These are phyloP conservation scores for Alternaria gansuensis DNA, from an alignment of 2,329 filamentous ascomycete species.

Conservation along the genomic window DNA sequence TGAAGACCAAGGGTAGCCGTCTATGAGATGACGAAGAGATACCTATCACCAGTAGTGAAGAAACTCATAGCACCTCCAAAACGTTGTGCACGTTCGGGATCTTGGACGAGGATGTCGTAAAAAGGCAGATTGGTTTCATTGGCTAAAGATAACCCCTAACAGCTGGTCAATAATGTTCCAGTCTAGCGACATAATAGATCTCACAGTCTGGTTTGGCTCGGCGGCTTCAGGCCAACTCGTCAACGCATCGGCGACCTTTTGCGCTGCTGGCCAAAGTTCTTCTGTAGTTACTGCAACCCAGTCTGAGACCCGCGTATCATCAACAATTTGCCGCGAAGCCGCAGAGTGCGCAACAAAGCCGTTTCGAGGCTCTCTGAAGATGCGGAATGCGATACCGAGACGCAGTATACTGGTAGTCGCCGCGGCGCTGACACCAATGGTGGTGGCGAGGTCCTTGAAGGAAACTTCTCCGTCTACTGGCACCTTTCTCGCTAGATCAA, in stretches of 20 bases:
- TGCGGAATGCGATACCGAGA: slow-evolving; percentile 20
- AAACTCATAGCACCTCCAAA: slow-evolving; percentile 29
- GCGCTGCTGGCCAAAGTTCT: slow-evolving; percentile 13
- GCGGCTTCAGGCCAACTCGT: slow-evolving; percentile 13
- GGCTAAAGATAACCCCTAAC: slow-evolving; percentile 12
- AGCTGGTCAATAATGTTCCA: background rate
- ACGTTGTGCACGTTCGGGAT: slow-evolving; percentile 10
- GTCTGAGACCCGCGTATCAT: slow-evolving; percentile 4
- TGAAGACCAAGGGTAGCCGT: slow-evolving; percentile 15
- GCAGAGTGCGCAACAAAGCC: slow-evolving; percentile 25
- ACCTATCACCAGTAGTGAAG: slow-evolving; percentile 12
- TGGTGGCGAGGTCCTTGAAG: slow-evolving; percentile 11
- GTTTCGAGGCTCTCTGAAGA: slow-evolving; percentile 23
- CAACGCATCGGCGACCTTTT: slow-evolving; percentile 15
- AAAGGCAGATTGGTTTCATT: slow-evolving; percentile 24
- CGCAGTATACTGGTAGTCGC: slow-evolving; percentile 12
- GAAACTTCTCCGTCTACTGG: slow-evolving; percentile 3
- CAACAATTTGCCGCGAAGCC: slow-evolving; percentile 7
- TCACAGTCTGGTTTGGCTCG: slow-evolving; percentile 19
- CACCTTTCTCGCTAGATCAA: slow-evolving; percentile 6
- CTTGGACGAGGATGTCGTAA: slow-evolving; percentile 23
- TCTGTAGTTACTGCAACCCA: slow-evolving; percentile 8
- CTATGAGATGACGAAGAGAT: slow-evolving; percentile 3
- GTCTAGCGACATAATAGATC: background rate
- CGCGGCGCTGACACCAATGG: slow-evolving; percentile 5